These are phyloP conservation scores for Nitzschia putrida DNA, from an alignment of 108 stramenopile genomes.

Conservation along the genomic window DNA sequence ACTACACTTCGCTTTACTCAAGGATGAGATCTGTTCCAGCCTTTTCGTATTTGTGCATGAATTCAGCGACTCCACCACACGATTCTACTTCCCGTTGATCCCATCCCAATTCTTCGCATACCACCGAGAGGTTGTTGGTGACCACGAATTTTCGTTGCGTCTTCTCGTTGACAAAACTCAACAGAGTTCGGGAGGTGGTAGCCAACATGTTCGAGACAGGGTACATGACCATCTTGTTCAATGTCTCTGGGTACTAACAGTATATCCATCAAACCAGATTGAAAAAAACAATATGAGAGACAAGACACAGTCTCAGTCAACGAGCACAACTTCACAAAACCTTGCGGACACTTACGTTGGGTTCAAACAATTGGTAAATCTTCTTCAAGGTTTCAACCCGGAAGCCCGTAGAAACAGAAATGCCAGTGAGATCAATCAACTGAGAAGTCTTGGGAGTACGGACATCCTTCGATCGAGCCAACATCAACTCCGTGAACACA, in stretches of 20 bases:
- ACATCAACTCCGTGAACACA: slow-evolving; percentile 73
- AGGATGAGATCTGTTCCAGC: slow-evolving; percentile 64
- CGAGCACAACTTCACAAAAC: background rate
- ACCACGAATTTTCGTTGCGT: slow-evolving; percentile 82
- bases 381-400: slow-evolving; percentile 64
- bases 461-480: slow-evolving; percentile 62
- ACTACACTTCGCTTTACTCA: slow-evolving; percentile 31
- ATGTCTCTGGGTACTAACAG: slow-evolving; percentile 66
- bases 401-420: slow-evolving; percentile 64
- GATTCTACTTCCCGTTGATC: slow-evolving; percentile 64
- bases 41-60: slow-evolving; percentile 74
- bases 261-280: background rate
- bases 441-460: slow-evolving; percentile 66
- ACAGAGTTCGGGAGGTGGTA: slow-evolving; percentile 55
- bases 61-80: slow-evolving; percentile 72
- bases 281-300: background rate
- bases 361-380: slow-evolving; percentile 75
- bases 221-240: slow-evolving; percentile 79
- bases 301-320: background rate
- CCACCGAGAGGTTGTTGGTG: slow-evolving; percentile 67
- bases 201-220: slow-evolving; percentile 66
- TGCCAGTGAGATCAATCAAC: slow-evolving; percentile 77
- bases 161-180: slow-evolving; percentile 82
- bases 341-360: slow-evolving; percentile 31
- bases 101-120: slow-evolving; percentile 81